Base-by-base conservation (phyloP, 2,329 filamentous ascomycete species). In the Xylaria multiplex region DNA sequence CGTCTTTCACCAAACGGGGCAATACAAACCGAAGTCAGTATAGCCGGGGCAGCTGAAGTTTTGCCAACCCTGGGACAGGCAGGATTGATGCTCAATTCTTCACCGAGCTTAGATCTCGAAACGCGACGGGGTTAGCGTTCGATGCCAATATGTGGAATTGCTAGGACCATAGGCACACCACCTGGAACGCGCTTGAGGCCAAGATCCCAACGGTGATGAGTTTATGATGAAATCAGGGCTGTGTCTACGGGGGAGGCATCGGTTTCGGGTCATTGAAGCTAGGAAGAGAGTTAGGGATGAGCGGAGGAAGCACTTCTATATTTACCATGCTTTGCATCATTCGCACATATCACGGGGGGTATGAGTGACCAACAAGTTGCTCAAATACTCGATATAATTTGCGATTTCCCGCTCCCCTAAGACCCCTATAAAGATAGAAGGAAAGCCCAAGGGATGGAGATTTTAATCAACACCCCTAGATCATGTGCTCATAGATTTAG, bases 1-100 rank as follows among this genome's bases (percentile, higher is more conserved):
- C 55, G 16, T 64, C 67, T 40, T 71, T 52, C 42, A 59, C 49
- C n/a, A 13, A 59, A 37, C 40, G 30, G 58, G 55, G 45, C 6
- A 35, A 53, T 46, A 40, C 54, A 27, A 35, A 32, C 14, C 37
- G 6, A 42, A 42, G 42, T 13, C 54, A 27, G 46, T 57, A 58
- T 30, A 46, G 45, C 22, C 30, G 7, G 6, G 37, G 11, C 27
- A n/a, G 7, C 19, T 42, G 16, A 42, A 53, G 19, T 22, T 2
- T 19, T 54, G 48, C 24, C 5, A n/a, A 5, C 11, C 40, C 7
- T 32, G 35, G 42, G 42, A 32, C 24, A 19, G 35, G 46, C 16
- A 11, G 24, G 16, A 27, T 30, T 30, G 5, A 11, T 37, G 14
- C 14, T 22, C 6, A 19, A 9, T 19, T 14, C 6, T 16, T 50